A percentile compares a stretch with the other conserved stretches of the same genome.
These are phyloP conservation scores for Lumnitzera racemosa DNA, from an alignment of 345 rosid genomes.

Conservation along the genomic window DNA sequence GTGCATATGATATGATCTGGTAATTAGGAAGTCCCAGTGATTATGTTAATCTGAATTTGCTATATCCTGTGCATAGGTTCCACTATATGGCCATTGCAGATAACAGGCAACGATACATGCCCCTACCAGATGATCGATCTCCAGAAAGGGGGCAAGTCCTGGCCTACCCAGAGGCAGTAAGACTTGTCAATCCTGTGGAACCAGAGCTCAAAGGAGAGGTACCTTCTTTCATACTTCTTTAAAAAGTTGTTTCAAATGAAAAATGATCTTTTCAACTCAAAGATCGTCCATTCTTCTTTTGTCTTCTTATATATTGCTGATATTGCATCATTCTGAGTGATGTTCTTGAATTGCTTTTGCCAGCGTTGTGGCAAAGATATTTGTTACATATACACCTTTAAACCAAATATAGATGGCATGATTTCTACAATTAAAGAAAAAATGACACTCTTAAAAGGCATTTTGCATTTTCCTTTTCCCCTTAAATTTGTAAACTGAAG, in stretches of 20 bases:
- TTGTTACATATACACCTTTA: too few species aligned
- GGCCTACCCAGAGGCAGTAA: conserved; percentile 81
- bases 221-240: neutral
- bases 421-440: too few species aligned
- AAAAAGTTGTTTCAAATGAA: neutral
- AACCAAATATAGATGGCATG: too few species aligned
- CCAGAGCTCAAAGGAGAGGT: conserved; percentile 83
- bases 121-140: conserved; percentile 75
- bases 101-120: conserved; percentile 79
- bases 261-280: neutral
- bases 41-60: neutral
- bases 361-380: too few species aligned
- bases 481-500: too few species aligned
- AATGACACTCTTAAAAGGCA: too few species aligned
- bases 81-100: conserved; percentile 79
- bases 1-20: neutral
- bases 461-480: too few species aligned
- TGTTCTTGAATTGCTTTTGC: too few species aligned
- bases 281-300: too few species aligned
- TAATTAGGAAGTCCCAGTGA: neutral
- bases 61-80: conserved; percentile 43
- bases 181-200: conserved; percentile 62
- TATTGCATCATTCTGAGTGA: too few species aligned
- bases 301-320: too few species aligned
- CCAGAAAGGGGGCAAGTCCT: conserved; percentile 50